These are phyloP conservation scores for Vitis hybrid DNA, from an alignment of 177 flowering plant genomes.

Conservation along the genomic window DNA sequence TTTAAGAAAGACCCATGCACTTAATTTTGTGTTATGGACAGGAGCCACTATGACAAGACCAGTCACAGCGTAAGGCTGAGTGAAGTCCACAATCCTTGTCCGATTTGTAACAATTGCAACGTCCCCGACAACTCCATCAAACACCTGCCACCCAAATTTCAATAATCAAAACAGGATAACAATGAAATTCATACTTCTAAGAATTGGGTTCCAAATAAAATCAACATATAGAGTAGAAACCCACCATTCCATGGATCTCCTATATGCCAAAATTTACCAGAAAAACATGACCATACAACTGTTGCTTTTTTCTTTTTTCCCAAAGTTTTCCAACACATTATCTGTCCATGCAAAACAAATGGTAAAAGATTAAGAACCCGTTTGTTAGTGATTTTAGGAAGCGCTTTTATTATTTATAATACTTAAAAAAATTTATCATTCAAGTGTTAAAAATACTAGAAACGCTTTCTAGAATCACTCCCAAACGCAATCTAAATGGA, in stretches of 20 bases:
- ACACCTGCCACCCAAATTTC: slow-evolving; percentile 33
- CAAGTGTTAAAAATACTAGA: no score
- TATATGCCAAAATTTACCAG: background rate
- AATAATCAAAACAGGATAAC: background rate
- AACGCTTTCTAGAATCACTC: no score
- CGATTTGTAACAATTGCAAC: slow-evolving; percentile 69
- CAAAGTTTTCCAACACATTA: background rate
- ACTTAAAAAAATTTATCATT: no score
- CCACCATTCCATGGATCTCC: background rate
- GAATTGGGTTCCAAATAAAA: background rate
- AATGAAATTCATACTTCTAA: background rate
- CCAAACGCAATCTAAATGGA: no score
- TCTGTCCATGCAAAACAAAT: background rate
- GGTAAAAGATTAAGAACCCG: background rate
- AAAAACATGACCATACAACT: background rate
- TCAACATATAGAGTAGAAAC: background rate
- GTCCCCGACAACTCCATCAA: slow-evolving; percentile 85
- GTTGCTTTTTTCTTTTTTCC: no score
- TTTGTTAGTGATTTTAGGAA: no score
- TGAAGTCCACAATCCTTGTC: slow-evolving; percentile 68
- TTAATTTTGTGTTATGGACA: slow-evolving; percentile 32
- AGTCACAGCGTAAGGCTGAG: slow-evolving; percentile 69
- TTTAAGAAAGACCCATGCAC: slow-evolving; percentile 78
- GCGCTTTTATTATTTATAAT: no score
- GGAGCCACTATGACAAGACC: slow-evolving; percentile 80